These are phyloP conservation scores for Massariosphaeria phaeospora DNA, from an alignment of 495 filamentous ascomycete species.

Conservation along the genomic window DNA sequence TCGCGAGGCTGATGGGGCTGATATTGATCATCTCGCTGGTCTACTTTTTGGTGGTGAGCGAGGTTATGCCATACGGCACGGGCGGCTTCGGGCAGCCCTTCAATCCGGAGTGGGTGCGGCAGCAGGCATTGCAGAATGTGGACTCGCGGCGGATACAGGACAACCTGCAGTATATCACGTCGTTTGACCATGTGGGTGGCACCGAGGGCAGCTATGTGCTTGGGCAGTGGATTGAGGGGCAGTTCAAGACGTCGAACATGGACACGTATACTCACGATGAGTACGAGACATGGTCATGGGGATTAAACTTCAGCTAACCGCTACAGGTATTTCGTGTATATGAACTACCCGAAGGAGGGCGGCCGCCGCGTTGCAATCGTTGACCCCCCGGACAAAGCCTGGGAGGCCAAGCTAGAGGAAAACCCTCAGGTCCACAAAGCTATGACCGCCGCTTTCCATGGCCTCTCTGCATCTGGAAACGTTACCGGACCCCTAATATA, in stretches of 20 bases:
- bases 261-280: slow-evolving; percentile 68
- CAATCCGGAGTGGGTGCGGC: slow-evolving; percentile 63
- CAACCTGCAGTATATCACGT: slow-evolving; percentile 65
- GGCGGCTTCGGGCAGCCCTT: slow-evolving; percentile 44
- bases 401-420: slow-evolving; percentile 87
- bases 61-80: slow-evolving; percentile 58
- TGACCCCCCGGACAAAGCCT: slow-evolving; percentile 60
- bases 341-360: slow-evolving; percentile 78
- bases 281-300: slow-evolving; percentile 1
- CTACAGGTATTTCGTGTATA: slow-evolving; percentile 58
- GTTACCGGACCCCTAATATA: slow-evolving; percentile 92
- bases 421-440: slow-evolving; percentile 50
- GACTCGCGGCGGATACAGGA: slow-evolving; percentile 63
- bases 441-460: slow-evolving; percentile 76
- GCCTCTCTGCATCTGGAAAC: slow-evolving; percentile 79
- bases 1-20: slow-evolving; percentile 65
- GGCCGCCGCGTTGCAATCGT: slow-evolving; percentile 80
- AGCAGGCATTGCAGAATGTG: slow-evolving; percentile 63
- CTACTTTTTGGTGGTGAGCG: slow-evolving; percentile 78
- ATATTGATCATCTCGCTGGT: slow-evolving; percentile 68
- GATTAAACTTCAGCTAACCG: background rate
- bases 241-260: slow-evolving; percentile 63
- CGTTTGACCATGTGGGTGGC: slow-evolving; percentile 81
- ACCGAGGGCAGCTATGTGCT: slow-evolving; percentile 82
- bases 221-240: slow-evolving; percentile 71